Evolutionary conservation across 768 basidiomycete species (phyloP).

Genomic region (Hortiboletus campestris): DNA sequence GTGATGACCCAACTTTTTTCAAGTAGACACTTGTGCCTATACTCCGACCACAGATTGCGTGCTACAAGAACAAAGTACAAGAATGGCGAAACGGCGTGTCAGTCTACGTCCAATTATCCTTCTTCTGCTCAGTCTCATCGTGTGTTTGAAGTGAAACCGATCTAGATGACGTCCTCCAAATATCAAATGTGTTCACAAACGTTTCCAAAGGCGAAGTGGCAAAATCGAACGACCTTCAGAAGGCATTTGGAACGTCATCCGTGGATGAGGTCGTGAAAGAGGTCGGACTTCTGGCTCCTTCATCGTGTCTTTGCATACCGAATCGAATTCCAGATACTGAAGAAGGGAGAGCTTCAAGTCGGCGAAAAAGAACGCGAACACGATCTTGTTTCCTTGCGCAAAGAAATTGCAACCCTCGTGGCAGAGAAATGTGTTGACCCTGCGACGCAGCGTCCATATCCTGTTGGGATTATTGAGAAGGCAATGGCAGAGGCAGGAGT

Average conservation of each 20-base stretch:
- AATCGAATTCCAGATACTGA: conserved; percentile 65
- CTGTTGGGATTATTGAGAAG: conserved; percentile 95
- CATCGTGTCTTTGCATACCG: background rate
- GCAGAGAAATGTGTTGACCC: conserved; percentile 97
- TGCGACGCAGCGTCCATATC: conserved; percentile 81
- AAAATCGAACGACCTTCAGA: conserved; percentile 84
- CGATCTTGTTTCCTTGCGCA: conserved; percentile 74
- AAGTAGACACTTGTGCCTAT: background rate
- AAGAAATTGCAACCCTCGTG: conserved; percentile 91
- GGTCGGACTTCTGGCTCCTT: conserved; percentile 40
- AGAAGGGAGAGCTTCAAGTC: conserved; percentile 95
- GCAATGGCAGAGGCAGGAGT: conserved; percentile 95
- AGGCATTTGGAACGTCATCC: conserved; percentile 82
- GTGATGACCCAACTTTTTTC: background rate
- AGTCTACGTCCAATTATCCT: conserved; percentile 25
- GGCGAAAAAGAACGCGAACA: conserved; percentile 96
- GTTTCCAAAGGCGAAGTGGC: conserved; percentile 96
- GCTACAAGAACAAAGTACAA: conserved; percentile 99
- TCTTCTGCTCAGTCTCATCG: background rate
- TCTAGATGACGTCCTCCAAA: conserved; percentile 94
- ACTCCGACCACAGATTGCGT: conserved; percentile 67
- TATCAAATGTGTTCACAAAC: conserved; percentile 93
- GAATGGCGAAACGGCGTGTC: conserved; percentile 93
- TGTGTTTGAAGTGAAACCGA: conserved; percentile 69
- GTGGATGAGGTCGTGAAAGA: conserved; percentile 75